Evolutionary conservation across 371 early-diverging fungal genomes (phyloP).

Genomic region (Mycotypha africana): DNA sequence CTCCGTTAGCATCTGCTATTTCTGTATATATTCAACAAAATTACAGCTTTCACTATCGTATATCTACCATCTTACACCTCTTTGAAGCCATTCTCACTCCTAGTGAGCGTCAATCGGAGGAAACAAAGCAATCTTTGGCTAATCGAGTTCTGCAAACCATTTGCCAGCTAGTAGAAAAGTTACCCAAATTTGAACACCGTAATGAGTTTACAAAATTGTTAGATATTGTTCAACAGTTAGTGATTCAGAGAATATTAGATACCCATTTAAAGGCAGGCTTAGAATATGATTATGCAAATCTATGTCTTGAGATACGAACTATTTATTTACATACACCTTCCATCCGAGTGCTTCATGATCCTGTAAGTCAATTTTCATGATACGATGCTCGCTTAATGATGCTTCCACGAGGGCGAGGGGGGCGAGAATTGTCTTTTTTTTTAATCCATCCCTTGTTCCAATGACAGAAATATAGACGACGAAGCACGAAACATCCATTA

Average conservation of each 20-base stretch:
- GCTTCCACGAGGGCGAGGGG: no score
- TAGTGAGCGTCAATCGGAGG: conserved; percentile 10
- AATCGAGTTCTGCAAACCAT: conserved; percentile 21
- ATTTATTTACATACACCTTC: conserved; percentile 35
- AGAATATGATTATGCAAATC: conserved; percentile 33
- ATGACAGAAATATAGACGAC: conserved; percentile 40
- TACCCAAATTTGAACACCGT: conserved; percentile 28
- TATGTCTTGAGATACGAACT: conserved; percentile 32
- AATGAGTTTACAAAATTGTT: conserved; percentile 28
- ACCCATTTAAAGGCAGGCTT: conserved; percentile 11
- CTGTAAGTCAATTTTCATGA: conserved; percentile 20
- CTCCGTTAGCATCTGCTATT: conserved; percentile 1
- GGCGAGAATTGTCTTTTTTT: no score
- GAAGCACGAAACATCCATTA: conserved; percentile 43
- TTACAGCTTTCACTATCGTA: conserved; percentile 27
- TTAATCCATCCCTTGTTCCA: no score
- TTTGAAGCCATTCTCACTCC: conserved; percentile 29
- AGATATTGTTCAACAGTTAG: conserved; percentile 29
- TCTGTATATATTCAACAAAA: conserved; percentile 14
- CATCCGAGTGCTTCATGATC: conserved; percentile 43
- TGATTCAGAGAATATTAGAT: conserved; percentile 23
- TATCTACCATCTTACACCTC: conserved; percentile 12
- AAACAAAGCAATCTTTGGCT: conserved; percentile 19
- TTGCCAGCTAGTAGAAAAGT: conserved; percentile 20
- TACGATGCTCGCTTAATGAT: background rate